These are phyloP conservation scores for Astragalus glycyphyllos DNA, from an alignment of 306 rosid species.

Conservation along the genomic window DNA sequence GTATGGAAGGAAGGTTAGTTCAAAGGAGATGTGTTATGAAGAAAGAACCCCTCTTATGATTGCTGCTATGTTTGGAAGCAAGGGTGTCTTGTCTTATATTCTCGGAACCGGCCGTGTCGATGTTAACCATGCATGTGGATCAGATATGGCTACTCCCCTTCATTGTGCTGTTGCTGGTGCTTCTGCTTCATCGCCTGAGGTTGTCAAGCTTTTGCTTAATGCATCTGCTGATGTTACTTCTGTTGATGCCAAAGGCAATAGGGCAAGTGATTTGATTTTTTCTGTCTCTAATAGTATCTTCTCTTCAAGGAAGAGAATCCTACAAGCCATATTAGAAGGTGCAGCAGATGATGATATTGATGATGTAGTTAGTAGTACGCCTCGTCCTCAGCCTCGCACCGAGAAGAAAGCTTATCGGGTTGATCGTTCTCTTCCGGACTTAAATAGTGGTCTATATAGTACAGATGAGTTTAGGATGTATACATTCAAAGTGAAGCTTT, in stretches of 20 bases:
- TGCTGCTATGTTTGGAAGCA: slow-evolving; percentile 87
- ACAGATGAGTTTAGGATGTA: slow-evolving; percentile 94
- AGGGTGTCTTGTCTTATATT: slow-evolving; percentile 60
- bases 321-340: slow-evolving; percentile 60
- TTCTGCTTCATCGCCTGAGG: slow-evolving; percentile 59
- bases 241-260: slow-evolving; percentile 67
- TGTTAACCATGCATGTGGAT: slow-evolving; percentile 66
- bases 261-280: slow-evolving; percentile 55
- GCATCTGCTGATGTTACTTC: slow-evolving; percentile 63
- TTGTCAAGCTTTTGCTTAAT: slow-evolving; percentile 70
- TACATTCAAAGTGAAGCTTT: slow-evolving; percentile 82
- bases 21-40: slow-evolving; percentile 66
- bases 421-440: slow-evolving; percentile 86
- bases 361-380: slow-evolving; percentile 37
- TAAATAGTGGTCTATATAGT: slow-evolving; percentile 77
- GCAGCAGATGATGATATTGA: slow-evolving; percentile 18
- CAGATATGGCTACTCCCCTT: slow-evolving; percentile 78
- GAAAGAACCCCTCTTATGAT: slow-evolving; percentile 87
- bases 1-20: slow-evolving; percentile 79
- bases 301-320: slow-evolving; percentile 51
- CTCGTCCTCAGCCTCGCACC: no score
- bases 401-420: slow-evolving; percentile 76
- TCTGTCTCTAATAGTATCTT: slow-evolving; percentile 37
- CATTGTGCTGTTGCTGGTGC: slow-evolving; percentile 84
- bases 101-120: slow-evolving; percentile 59